Evolutionary conservation across 108 stramenopile genomes (phyloP).

Genomic region (Cyclotella cryptica): DNA sequence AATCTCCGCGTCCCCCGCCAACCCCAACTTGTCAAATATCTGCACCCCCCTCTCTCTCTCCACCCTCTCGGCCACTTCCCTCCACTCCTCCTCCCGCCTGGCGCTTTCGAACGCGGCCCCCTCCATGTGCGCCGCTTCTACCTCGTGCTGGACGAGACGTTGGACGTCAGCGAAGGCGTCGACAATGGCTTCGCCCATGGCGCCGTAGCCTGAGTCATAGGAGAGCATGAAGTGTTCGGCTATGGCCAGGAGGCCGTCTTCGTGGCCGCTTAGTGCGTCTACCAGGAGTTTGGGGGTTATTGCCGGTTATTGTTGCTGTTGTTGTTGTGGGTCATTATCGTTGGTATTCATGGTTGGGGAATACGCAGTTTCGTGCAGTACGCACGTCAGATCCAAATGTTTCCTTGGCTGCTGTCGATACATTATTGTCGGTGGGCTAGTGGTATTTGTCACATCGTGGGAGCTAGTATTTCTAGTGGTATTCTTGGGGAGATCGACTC

Average conservation of each 20-base stretch:
- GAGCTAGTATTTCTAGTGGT: no score
- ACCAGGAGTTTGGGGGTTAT: conserved; percentile 86
- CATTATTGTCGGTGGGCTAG: no score
- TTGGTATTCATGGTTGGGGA: neutral
- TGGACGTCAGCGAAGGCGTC: conserved; percentile 89
- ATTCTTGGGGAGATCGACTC: no score
- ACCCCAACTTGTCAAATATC: conserved; percentile 28
- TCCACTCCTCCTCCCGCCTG: conserved; percentile 70
- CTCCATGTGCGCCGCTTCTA: conserved; percentile 91
- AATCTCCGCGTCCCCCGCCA: neutral
- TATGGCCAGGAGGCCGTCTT: conserved; percentile 87
- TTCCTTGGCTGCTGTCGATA: no score
- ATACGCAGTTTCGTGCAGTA: no score
- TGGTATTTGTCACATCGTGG: neutral
- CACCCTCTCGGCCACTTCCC: conserved; percentile 40
- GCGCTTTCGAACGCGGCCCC: conserved; percentile 85
- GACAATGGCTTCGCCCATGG: conserved; percentile 89
- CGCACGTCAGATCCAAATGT: no score
- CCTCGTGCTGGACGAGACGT: conserved; percentile 87
- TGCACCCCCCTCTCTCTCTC: conserved; percentile 34
- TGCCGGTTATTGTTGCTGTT: conserved; percentile 39
- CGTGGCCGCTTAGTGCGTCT: conserved; percentile 86
- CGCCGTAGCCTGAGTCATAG: conserved; percentile 86
- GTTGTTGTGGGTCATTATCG: no score
- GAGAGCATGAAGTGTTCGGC: no score